Base-by-base conservation (phyloP, 2,329 filamentous ascomycete species). In the Coccinonectria pachysandricola region DNA sequence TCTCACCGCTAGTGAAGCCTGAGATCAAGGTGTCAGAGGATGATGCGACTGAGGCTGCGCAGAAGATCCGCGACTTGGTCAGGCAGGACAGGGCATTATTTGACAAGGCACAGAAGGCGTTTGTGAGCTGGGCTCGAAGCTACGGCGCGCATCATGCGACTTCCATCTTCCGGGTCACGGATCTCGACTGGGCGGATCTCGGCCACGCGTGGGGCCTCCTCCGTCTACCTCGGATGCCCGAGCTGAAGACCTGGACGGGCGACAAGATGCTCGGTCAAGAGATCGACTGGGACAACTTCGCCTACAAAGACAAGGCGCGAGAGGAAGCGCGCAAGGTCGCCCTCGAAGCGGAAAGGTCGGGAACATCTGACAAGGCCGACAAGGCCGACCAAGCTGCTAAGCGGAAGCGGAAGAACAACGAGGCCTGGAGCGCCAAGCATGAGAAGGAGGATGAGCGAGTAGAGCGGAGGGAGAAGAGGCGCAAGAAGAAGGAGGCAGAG, bases 211-310 rank as follows among this genome's bases (percentile, higher is more conserved):
- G 88, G 84, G 91, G 84, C 2, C 64, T 98, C 1, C 64, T 95
- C 3, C 77, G 77, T 26, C 66, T 96, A 37, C 91, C 91, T 4
- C 85, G 81, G 49, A 98, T 98, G 91, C 88, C 91, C 0, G 91
- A 98, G 53, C 60, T 84, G 27, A 79, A 77, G 44, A 70, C 64
- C 1, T 88, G 81, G 63, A 68, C 74, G 8, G 79, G 79, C 4
- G 79, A 84, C 49, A 67, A 68, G 36, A 68, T 60, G 12, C 58
- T 81, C 1, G 73, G 73, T 2, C 53, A 78, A 3, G 66, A 68
- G 2, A 59, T 85, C 8, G 72, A 85, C 49, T 77, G 80, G 67
- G 66, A 77, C 21, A 62, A 54, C 2, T 85, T 75, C 43, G 60
- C 70, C 1, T 88, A 85, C 56, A 75, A 75, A 45, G 81, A 88